These are phyloP conservation scores for Naganishia kalamii DNA, from an alignment of 768 basidiomycete species.

Conservation along the genomic window DNA sequence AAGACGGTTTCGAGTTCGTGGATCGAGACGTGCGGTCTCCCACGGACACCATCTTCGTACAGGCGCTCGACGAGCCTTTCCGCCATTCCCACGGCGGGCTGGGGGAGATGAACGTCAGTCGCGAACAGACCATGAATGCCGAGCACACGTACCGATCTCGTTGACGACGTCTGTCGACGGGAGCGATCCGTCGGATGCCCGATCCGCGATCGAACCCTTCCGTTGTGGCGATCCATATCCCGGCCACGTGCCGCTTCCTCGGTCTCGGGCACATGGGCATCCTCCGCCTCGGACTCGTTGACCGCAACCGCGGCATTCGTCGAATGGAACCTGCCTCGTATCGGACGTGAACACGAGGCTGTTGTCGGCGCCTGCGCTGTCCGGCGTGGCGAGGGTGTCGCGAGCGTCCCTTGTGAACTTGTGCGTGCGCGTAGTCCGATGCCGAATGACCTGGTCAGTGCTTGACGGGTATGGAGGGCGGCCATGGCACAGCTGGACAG, in stretches of 20 bases:
- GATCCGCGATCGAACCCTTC: background rate
- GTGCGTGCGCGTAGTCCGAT: conserved; percentile 4
- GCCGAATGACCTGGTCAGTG: conserved; percentile 7
- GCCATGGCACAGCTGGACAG: background rate
- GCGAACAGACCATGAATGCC: background rate
- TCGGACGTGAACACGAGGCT: background rate
- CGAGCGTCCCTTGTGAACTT: background rate
- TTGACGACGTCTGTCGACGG: background rate
- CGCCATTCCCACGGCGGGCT: background rate
- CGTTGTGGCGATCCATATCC: background rate
- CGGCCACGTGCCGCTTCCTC: background rate
- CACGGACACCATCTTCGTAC: background rate
- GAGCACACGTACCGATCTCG: background rate
- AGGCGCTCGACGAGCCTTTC: background rate
- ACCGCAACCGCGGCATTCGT: background rate
- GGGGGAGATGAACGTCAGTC: background rate
- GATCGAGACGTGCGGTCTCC: background rate
- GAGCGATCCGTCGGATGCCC: too few species aligned
- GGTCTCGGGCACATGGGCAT: background rate
- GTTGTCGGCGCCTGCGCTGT: background rate
- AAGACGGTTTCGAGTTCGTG: conserved; percentile 3
- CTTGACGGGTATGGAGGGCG: background rate
- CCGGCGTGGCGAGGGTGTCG: background rate
- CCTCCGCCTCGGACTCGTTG: background rate
- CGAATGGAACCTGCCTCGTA: background rate